Evolutionary conservation across 2,329 filamentous ascomycete genomes (phyloP).

Genomic region (Xenoacremonium recifei): DNA sequence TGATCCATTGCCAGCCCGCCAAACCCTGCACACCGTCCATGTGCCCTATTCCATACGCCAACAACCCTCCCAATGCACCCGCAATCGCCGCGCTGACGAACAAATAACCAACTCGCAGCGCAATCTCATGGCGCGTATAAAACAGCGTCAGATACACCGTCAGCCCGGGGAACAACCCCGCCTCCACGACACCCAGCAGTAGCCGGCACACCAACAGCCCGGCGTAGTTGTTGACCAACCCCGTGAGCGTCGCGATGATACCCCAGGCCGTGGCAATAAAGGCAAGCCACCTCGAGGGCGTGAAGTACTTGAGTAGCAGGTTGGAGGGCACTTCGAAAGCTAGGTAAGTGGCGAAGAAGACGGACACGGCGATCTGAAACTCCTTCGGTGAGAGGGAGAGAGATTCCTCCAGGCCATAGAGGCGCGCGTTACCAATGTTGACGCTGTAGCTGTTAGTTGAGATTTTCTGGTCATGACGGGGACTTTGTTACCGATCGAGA

Average conservation of each 20-base stretch:
- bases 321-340: conserved; percentile 65
- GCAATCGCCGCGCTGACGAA: conserved; percentile 70
- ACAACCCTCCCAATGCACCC: conserved; percentile 68
- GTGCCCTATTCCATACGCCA: conserved; percentile 72
- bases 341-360: conserved; percentile 66
- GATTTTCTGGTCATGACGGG: too few species aligned
- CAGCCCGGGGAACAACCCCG: conserved; percentile 67
- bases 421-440: conserved; percentile 70
- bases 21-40: conserved; percentile 67
- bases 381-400: conserved; percentile 59
- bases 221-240: conserved; percentile 64
- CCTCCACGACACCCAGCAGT: conserved; percentile 67
- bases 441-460: conserved; percentile 41
- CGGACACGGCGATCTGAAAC: conserved; percentile 67
- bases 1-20: conserved; percentile 70
- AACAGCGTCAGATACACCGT: conserved; percentile 72
- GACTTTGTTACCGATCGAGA: conserved; percentile 67
- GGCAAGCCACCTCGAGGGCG: conserved; percentile 61
- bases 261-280: conserved; percentile 66
- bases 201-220: conserved; percentile 67
- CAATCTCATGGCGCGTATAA: conserved; percentile 72
- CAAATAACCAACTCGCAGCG: conserved; percentile 69
- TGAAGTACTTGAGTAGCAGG: conserved; percentile 61
- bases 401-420: conserved; percentile 65
- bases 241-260: conserved; percentile 67